These are phyloP conservation scores for Piper longum DNA, from an alignment of 164 flowering plant genomes.

Conservation along the genomic window DNA sequence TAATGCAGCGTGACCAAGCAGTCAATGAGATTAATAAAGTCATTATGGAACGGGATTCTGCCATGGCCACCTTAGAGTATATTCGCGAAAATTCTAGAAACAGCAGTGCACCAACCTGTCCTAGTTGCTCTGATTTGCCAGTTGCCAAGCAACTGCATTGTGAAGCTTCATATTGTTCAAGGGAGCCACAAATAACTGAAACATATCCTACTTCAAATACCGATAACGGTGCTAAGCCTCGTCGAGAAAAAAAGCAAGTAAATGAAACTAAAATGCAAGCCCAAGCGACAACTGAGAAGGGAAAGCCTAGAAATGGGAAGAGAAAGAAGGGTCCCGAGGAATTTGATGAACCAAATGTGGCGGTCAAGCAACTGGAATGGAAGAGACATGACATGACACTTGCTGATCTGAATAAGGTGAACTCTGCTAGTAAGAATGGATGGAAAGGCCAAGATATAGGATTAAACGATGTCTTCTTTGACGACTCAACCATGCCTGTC, in stretches of 20 bases:
- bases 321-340: constrained; percentile 42
- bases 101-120: constrained; percentile 30
- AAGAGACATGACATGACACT: constrained; percentile 40
- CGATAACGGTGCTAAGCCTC: constrained; percentile 28
- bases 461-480: constrained; percentile 19
- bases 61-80: constrained; percentile 63
- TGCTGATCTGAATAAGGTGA: constrained; percentile 9
- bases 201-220: constrained; percentile 29
- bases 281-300: not conserved
- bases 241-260: constrained; percentile 31
- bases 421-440: constrained; percentile 4
- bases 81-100: constrained; percentile 34
- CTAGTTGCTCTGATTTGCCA: constrained; percentile 45
- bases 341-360: constrained; percentile 25
- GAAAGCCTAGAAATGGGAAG: constrained; percentile 1
- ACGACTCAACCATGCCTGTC: constrained; percentile 23
- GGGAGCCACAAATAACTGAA: constrained; percentile 18
- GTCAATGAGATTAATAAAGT: constrained; percentile 57
- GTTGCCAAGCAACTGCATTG: constrained; percentile 37
- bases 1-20: constrained; percentile 54
- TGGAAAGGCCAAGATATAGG: constrained; percentile 19
- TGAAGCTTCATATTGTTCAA: constrained; percentile 25
- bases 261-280: constrained; percentile 7
- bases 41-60: constrained; percentile 39
- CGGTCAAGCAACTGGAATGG: constrained; percentile 48